Conservation (phyloP, 176 grass and related monocot species). For the Ananas comosus region DNA sequence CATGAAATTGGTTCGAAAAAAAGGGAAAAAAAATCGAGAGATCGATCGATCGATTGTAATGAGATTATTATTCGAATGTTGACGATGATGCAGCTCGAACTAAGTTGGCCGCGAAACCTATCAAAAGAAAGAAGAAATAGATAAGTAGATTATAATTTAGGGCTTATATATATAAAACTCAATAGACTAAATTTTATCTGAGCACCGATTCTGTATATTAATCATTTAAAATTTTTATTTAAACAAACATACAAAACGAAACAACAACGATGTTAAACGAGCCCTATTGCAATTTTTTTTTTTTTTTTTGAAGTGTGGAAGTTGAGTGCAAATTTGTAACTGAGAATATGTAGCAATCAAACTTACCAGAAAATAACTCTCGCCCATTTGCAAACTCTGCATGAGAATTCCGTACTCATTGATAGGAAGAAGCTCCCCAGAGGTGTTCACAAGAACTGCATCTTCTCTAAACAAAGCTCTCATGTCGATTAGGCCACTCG, state of each 20-base stretch:
- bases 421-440: constrained; percentile 65
- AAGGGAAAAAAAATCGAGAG: neutral
- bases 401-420: constrained; percentile 72
- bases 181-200: neutral
- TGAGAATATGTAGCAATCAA: neutral
- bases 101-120: constrained; percentile 45
- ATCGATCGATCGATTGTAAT: neutral
- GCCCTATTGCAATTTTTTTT: too few species aligned
- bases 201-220: neutral
- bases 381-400: constrained; percentile 88
- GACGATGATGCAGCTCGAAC: neutral
- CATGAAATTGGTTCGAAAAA: neutral
- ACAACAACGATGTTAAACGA: too few species aligned
- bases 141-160: constrained; percentile 10
- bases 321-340: too few species aligned
- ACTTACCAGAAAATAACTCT: constrained; percentile 89
- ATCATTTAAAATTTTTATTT: too few species aligned
- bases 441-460: constrained; percentile 70
- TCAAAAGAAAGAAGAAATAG: constrained; percentile 1
- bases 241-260: neutral
- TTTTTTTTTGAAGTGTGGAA: neutral
- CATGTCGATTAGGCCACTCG: constrained; percentile 70
- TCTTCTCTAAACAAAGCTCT: constrained; percentile 77
- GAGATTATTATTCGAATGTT: neutral
- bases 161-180: neutral